phyloP scores from a whole-genome alignment of 2,329 filamentous ascomycete genomes.

The Arthrobotrys conoides region DNA sequence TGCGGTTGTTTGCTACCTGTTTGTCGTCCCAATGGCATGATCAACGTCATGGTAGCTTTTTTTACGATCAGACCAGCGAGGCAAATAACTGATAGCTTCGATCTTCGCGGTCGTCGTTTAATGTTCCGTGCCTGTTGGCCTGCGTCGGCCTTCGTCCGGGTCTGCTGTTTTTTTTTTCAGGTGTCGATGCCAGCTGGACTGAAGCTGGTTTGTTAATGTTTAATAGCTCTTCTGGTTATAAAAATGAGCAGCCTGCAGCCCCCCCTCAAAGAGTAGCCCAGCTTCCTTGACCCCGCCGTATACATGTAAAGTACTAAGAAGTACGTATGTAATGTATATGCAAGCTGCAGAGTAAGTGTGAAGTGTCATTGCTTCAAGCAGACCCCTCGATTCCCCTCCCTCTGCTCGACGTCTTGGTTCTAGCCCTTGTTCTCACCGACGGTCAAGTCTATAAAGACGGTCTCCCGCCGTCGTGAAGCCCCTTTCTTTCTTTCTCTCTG shows the following conservation, averaged over 20 bases:
- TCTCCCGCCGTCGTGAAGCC: constrained; percentile 2
- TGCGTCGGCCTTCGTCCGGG: constrained; percentile 29
- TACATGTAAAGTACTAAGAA: neutral
- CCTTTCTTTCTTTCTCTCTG: constrained; percentile 25
- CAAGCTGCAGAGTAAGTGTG: constrained; percentile 57
- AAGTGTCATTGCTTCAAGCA: constrained; percentile 33
- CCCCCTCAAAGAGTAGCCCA: constrained; percentile 5
- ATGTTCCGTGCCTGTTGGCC: neutral
- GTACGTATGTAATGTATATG: constrained; percentile 32
- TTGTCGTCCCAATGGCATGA: constrained; percentile 29
- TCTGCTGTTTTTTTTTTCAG: constrained; percentile 25
- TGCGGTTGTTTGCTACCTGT: constrained; percentile 17
- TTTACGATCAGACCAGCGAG: neutral
- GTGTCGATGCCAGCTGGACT: neutral
- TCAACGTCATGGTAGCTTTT: constrained; percentile 39
- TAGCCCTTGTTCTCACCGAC: neutral
- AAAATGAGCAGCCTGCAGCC: constrained; percentile 36
- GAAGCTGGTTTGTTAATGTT: neutral
- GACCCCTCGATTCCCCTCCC: constrained; percentile 23
- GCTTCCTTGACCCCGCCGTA: constrained; percentile 22
- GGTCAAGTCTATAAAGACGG: constrained; percentile 14
- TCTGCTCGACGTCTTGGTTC: constrained; percentile 10
- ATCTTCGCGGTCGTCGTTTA: neutral
- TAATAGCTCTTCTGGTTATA: constrained; percentile 23
- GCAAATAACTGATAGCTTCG: constrained; percentile 26